Conservation (phyloP, 163 green algal species). For the Coccomyxa subellipsoidea region DNA sequence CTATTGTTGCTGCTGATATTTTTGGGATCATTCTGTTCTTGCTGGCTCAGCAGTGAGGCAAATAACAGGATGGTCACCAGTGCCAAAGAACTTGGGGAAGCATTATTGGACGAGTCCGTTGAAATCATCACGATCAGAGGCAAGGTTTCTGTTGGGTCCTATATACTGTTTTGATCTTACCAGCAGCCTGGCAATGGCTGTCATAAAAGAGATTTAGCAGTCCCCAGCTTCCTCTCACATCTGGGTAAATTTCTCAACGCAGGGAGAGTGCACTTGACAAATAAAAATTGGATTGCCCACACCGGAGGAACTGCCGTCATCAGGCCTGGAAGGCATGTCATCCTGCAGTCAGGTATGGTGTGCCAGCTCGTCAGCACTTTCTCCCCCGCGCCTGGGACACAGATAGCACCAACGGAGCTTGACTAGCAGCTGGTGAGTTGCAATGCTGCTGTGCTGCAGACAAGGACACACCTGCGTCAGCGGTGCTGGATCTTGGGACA, state of each 20-base stretch:
- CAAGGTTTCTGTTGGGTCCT: not conserved
- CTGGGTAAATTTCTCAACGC: not conserved
- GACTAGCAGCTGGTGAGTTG: not conserved
- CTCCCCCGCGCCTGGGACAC: not conserved
- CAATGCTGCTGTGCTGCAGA: not conserved
- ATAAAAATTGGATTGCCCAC: not conserved
- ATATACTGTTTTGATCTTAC: not conserved
- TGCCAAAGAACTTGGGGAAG: not conserved
- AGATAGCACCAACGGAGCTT: not conserved
- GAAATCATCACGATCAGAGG: not conserved
- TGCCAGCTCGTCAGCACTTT: not conserved
- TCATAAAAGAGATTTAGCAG: not conserved
- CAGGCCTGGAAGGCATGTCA: not conserved
- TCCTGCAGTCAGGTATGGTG: not conserved
- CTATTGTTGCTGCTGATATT: not conserved
- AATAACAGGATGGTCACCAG: not conserved
- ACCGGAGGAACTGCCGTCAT: not conserved
- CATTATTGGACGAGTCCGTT: not conserved
- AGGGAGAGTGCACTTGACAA: constrained; percentile 2
- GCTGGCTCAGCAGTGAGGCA: not conserved
- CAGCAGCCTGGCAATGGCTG: not conserved
- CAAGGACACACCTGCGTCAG: not conserved
- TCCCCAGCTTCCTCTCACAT: not conserved
- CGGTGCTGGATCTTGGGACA: not conserved
- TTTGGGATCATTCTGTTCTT: not conserved